Evolutionary conservation across 345 rosid genomes (phyloP).

Genomic region (Passiflora organensis): DNA sequence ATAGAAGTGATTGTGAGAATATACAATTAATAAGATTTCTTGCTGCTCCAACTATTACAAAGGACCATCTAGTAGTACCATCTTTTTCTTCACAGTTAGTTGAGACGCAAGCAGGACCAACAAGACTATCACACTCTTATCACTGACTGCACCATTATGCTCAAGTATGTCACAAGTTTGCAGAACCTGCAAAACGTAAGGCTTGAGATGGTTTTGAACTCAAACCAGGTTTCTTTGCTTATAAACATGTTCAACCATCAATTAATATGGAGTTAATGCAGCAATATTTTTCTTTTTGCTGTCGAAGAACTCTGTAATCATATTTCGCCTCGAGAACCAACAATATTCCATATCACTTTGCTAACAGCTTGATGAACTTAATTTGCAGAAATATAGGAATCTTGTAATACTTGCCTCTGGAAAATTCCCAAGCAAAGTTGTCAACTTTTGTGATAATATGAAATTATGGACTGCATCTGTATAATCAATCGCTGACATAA

Average conservation of each 20-base stretch:
- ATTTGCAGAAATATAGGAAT: background rate
- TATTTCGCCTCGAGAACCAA: constrained; percentile 2
- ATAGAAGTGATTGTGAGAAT: constrained; percentile 1
- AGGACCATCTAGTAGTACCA: constrained; percentile 33
- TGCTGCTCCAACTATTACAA: background rate
- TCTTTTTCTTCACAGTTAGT: constrained; percentile 52
- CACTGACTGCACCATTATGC: constrained; percentile 63
- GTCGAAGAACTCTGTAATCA: no score
- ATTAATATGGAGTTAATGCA: no score
- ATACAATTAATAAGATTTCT: constrained; percentile 8
- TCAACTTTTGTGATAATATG: constrained; percentile 73
- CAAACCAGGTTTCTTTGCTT: background rate
- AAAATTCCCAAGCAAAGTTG: constrained; percentile 68
- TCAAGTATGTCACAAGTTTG: constrained; percentile 87
- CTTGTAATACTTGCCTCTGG: constrained; percentile 60
- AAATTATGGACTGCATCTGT: constrained; percentile 82
- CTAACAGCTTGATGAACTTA: background rate
- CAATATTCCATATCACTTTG: no score
- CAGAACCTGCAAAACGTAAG: constrained; percentile 48
- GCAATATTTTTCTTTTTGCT: no score
- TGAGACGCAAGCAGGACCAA: constrained; percentile 75
- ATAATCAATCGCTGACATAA: constrained; percentile 57
- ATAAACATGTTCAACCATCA: constrained; percentile 2
- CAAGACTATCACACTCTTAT: constrained; percentile 62
- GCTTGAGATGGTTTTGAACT: background rate